These are phyloP conservation scores for Salix caprea DNA, from an alignment of 345 rosid species.

Conservation along the genomic window DNA sequence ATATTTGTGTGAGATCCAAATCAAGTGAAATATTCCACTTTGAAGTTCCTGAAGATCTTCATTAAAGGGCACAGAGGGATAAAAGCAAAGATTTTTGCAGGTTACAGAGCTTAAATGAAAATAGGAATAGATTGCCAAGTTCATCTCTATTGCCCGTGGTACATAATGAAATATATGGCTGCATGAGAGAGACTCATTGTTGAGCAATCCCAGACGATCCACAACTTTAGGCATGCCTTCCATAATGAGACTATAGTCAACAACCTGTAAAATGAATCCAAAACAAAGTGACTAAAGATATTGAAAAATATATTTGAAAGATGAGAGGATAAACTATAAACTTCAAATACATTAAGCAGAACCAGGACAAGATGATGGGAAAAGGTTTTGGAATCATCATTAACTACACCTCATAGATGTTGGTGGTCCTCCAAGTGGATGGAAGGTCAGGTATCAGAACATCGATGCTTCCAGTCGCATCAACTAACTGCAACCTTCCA, in stretches of 20 bases:
- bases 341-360: constrained; percentile 10
- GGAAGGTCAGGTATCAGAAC: constrained; percentile 62
- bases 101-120: constrained; percentile 36
- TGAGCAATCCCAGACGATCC: constrained; percentile 26
- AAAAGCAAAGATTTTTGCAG: constrained; percentile 34
- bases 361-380: constrained; percentile 14
- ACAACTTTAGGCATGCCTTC: constrained; percentile 50
- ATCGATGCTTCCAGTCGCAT: constrained; percentile 65
- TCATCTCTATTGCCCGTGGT: constrained; percentile 28
- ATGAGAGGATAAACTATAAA: background rate
- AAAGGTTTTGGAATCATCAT: constrained; percentile 5
- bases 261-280: constrained; percentile 46
- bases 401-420: constrained; percentile 58
- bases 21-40: constrained; percentile 54
- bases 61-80: constrained; percentile 32
- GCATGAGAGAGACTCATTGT: constrained; percentile 38
- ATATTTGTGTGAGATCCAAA: constrained; percentile 58
- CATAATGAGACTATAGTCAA: constrained; percentile 45
- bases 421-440: constrained; percentile 41
- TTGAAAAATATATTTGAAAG: background rate
- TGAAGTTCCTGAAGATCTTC: constrained; percentile 37
- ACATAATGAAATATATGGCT: constrained; percentile 42
- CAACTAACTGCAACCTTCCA: constrained; percentile 77
- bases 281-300: constrained; percentile 8
- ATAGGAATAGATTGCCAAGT: constrained; percentile 33